phyloP scores from a whole-genome alignment of 331 rosid genomes.

The Malus hybrid region DNA sequence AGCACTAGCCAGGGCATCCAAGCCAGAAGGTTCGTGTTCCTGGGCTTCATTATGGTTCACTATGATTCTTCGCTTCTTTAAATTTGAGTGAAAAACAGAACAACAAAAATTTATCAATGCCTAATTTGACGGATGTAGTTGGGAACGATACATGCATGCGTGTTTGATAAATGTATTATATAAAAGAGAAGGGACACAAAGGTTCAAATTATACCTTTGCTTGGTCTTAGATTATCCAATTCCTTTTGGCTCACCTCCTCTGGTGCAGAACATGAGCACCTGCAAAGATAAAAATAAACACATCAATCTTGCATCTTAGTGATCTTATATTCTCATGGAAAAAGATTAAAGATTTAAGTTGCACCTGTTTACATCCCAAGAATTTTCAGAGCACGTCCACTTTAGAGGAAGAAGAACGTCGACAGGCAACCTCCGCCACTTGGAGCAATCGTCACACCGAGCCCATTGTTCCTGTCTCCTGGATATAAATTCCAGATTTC shows the following conservation, averaged over 20 bases:
- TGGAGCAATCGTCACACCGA: conserved; percentile 86
- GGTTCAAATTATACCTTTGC: conserved; percentile 47
- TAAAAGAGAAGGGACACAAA: not conserved
- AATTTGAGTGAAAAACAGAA: conserved; percentile 30
- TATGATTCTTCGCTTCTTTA: conserved; percentile 45
- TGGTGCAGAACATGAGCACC: conserved; percentile 60
- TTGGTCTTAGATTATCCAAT: conserved; percentile 54
- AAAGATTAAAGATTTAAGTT: conserved; percentile 4
- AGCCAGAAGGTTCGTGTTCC: conserved; percentile 63
- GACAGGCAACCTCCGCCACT: conserved; percentile 85
- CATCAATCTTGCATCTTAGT: conserved; percentile 6
- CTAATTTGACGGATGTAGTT: not conserved
- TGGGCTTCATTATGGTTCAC: conserved; percentile 35
- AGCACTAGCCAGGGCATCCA: conserved; percentile 89
- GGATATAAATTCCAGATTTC: conserved; percentile 4
- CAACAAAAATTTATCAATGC: too few relatives aligned
- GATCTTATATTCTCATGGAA: not conserved
- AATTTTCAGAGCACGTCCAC: conserved; percentile 83
- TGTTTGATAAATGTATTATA: not conserved
- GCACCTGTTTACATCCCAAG: conserved; percentile 85
- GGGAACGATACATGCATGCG: not conserved
- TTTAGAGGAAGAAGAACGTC: conserved; percentile 90
- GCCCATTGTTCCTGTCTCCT: conserved; percentile 92
- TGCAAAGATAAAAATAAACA: conserved; percentile 14
- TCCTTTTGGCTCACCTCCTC: conserved; percentile 67